Base-by-base conservation (phyloP, 768 basidiomycete species). In the Pisolithus microcarpus region DNA sequence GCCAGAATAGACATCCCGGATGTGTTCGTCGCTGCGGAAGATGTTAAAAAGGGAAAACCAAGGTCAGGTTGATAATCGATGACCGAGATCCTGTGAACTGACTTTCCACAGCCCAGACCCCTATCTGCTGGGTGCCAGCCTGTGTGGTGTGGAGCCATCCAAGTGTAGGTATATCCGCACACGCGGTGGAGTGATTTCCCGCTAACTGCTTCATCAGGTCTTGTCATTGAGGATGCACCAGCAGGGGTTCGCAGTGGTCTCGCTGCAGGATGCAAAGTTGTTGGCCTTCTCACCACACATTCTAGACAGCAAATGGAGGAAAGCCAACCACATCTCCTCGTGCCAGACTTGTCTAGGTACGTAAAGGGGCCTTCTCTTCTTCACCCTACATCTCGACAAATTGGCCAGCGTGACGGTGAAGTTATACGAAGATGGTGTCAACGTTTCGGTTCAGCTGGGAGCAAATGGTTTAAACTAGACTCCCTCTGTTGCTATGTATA, bases 161-260 rank as follows among this genome's bases (percentile, higher is more conserved):
- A 52, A 58, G 19, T 64, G 60, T 66, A 46, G 61, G 65, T 39
- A 13, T 18, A 42, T 38, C n/a, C 30, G 31, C 37, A 21, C 36
- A 30, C 43, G 13, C 34, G 36, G 43, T 37, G 8, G n/a, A n/a
- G 36, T 1, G 34, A 34, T 34, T 15, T 34, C 34, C 13, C 5
- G 34, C 34, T 11, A 5, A 34, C 34, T 18, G 28, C 46, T 46
- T 60, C 46, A 48, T 37, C 5, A 84, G 87, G 85, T 58, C 73
- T 95, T 43, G 94, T 96, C 15, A 78, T 97, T 30, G 92, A 95
- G 64, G 95, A 97, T 69, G 90, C 94, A 3, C 92, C 92, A 1
- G 81, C 81, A 15, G 94, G 93, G 18, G 75, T 97, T 58, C 72
- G 72, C 38, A 87, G 91, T 52, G 92, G 92, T 10, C 72, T 79